Evolutionary conservation across 23 red algal genomes (phyloP), one percentile per base, ranked within the genome.

Genomic region (Gracilaria gracilis): DNA sequence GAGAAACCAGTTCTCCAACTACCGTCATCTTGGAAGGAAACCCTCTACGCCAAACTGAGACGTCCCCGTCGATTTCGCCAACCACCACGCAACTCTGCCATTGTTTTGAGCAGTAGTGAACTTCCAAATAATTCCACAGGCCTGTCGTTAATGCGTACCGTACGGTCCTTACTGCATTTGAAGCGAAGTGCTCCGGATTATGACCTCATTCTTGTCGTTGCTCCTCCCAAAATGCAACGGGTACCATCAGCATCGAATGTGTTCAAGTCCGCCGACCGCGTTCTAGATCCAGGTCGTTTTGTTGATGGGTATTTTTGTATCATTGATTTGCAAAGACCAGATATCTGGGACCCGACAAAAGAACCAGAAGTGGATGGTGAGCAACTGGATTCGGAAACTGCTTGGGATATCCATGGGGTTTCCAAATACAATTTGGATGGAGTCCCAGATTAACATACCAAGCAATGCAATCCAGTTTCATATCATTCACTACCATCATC

Each of bases 191-290:
- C 71, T 38, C 36, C 42, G 23, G 57, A 90, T 42, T 57, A 77
- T 31, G 87, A 90, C 61, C 74, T 80, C 50, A 90, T 90, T 51
- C 74, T 90, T 16, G 74, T 74, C 39, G 59, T 90, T 90, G 71
- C 75, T 49, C 87, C 87, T 7, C 75, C 87, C 19, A 90, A 81
- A 81, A 90, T 90, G 87, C 87, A 90, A 80, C 71, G 87, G 12
- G 76, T 90, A 9, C 87, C 87, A 34, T 77, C 32, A 79, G 25
- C 87, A 23, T 80, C 71, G 35, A 64, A 61, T 24, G 51, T 90
- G 0, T 65, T 81, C 24, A 67, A 81, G 31, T 61, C 57, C 47
- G 86, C 72, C 21, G 87, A 90, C 34, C 73, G 28, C 47, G 12
- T 71, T 33, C 24, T 90, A 34, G 87, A 90, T 40, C 87, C 87